phyloP scores from a whole-genome alignment of 108 stramenopile species.

The Nitzschia inconspicua region DNA sequence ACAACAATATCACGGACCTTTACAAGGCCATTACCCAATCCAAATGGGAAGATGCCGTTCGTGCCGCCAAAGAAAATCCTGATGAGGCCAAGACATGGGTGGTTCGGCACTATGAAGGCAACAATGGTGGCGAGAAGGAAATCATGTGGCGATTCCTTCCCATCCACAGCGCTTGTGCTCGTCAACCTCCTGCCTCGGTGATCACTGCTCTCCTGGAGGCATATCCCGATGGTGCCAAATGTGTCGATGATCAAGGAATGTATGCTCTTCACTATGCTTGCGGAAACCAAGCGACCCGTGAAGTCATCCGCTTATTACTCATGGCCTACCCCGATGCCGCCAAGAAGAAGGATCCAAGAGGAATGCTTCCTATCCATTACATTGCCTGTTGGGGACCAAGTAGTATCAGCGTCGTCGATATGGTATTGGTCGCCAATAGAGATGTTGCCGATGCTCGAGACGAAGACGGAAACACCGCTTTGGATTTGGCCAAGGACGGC shows the following conservation, averaged over 20 bases:
- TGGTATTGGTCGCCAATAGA: conserved; percentile 73
- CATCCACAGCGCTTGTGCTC: conserved; percentile 77
- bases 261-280: conserved; percentile 84
- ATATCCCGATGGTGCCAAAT: conserved; percentile 62
- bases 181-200: conserved; percentile 62
- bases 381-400: conserved; percentile 79
- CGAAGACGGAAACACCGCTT: conserved; percentile 70
- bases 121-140: conserved; percentile 18
- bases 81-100: conserved; percentile 73
- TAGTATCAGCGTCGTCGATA: conserved; percentile 55
- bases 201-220: conserved; percentile 53
- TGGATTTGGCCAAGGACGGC: conserved; percentile 60
- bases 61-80: conserved; percentile 29
- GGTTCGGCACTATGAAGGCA: conserved; percentile 53
- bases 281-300: conserved; percentile 63
- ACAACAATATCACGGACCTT: conserved; percentile 65
- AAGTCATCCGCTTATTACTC: conserved; percentile 66
- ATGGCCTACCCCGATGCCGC: conserved; percentile 68
- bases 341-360: conserved; percentile 57
- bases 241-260: conserved; percentile 81
- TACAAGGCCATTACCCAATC: conserved; percentile 73
- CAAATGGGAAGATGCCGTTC: conserved; percentile 61
- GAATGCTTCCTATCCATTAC: conserved; percentile 85
- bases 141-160: conserved; percentile 83
- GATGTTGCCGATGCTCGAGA: conserved; percentile 46